A percentile compares a stretch with the other conserved stretches of the same genome.
Conservation (phyloP, 2,329 filamentous ascomycete species). For the Bipolaris victoriae region DNA sequence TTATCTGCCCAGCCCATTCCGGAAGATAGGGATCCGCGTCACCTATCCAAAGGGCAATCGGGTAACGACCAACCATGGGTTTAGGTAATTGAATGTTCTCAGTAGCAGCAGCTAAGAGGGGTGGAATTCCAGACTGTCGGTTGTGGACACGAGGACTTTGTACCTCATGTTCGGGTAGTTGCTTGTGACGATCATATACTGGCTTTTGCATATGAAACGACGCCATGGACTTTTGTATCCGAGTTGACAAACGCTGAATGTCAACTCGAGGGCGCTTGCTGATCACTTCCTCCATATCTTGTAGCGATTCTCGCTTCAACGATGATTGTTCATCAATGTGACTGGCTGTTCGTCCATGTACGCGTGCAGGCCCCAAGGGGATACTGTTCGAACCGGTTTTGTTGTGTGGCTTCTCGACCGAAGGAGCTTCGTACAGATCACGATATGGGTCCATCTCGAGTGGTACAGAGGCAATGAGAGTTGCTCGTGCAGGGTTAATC, state of each 20-base stretch:
- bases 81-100: not conserved
- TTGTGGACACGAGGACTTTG: not conserved
- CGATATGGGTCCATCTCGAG: constrained; percentile 20
- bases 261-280: constrained; percentile 24
- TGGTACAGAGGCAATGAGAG: constrained; percentile 14
- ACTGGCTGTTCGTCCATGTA: not conserved
- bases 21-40: not conserved
- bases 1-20: not conserved
- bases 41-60: constrained; percentile 15
- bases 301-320: constrained; percentile 6
- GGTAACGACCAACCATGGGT: not conserved
- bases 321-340: not conserved
- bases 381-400: constrained; percentile 26
- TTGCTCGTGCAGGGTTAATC: constrained; percentile 25
- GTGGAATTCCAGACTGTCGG: not conserved
- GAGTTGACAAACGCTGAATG: constrained; percentile 11
- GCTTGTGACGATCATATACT: not conserved
- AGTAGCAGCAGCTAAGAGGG: not conserved
- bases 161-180: not conserved
- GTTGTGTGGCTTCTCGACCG: constrained; percentile 1
- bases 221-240: constrained; percentile 4
- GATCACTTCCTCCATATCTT: not conserved
- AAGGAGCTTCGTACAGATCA: constrained; percentile 22
- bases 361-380: constrained; percentile 17
- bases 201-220: not conserved